Conservation (phyloP, 2,329 filamentous ascomycete species). For the Ilyonectria sp. region DNA sequence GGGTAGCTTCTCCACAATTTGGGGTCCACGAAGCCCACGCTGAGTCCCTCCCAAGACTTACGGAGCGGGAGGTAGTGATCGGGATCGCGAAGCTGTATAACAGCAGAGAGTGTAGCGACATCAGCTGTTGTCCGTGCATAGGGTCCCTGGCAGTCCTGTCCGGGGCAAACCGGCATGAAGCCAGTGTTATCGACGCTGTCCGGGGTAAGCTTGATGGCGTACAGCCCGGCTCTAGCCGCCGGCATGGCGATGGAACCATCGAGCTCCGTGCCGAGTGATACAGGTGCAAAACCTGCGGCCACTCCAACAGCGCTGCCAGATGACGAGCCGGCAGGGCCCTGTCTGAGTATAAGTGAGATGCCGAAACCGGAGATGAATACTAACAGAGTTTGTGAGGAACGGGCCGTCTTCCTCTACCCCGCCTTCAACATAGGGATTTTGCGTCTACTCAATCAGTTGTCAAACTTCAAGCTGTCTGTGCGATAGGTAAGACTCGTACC, state of each 20-base stretch:
- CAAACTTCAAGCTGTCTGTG: background rate
- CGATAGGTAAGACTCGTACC: background rate
- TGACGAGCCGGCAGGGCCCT: slow-evolving; percentile 65
- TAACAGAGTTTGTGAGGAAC: background rate
- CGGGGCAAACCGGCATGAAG: slow-evolving; percentile 21
- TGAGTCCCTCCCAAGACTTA: slow-evolving; percentile 28
- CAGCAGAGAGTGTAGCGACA: slow-evolving; percentile 28
- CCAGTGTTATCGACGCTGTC: slow-evolving; percentile 22
- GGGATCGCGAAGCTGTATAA: slow-evolving; percentile 1
- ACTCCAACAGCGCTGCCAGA: slow-evolving; percentile 70
- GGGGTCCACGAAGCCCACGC: slow-evolving; percentile 30
- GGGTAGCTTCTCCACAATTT: slow-evolving; percentile 16
- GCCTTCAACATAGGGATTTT: slow-evolving; percentile 30
- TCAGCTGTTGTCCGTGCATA: slow-evolving; percentile 29
- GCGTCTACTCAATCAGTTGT: slow-evolving; percentile 13
- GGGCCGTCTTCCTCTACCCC: slow-evolving; percentile 11
- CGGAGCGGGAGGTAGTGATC: slow-evolving; percentile 4
- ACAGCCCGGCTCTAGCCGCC: slow-evolving; percentile 28
- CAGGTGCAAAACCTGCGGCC: slow-evolving; percentile 66
- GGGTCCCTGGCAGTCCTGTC: slow-evolving; percentile 27
- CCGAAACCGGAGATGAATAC: background rate
- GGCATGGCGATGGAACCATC: slow-evolving; percentile 57
- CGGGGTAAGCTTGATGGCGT: slow-evolving; percentile 31
- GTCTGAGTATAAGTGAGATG: background rate
- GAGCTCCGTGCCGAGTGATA: slow-evolving; percentile 71